These are phyloP conservation scores for Rhodofomes roseus DNA, from an alignment of 1,284 basidiomycete genomes.

Conservation along the genomic window DNA sequence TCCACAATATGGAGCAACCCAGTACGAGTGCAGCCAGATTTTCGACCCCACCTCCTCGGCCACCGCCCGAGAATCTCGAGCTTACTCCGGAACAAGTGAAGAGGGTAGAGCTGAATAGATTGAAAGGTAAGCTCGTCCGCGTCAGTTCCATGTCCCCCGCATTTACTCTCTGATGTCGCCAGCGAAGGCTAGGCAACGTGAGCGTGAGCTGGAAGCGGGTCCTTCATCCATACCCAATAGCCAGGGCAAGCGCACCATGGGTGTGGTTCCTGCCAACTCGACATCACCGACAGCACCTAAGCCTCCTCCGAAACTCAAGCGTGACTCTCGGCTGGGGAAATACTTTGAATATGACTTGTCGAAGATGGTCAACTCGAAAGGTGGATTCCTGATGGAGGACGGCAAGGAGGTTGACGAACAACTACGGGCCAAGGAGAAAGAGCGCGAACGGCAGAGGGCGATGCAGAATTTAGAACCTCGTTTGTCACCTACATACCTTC, in stretches of 20 bases:
- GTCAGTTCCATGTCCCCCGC: no score
- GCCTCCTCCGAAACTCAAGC: conserved; percentile 50
- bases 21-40: conserved; percentile 14
- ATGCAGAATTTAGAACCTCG: conserved; percentile 69
- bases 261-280: conserved; percentile 44
- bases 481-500: conserved; percentile 33
- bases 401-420: conserved; percentile 73
- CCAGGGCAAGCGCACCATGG: conserved; percentile 32
- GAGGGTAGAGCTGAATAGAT: conserved; percentile 39
- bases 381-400: conserved; percentile 88
- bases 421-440: conserved; percentile 66
- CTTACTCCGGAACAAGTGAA: conserved; percentile 37
- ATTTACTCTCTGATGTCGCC: conserved; percentile 28
- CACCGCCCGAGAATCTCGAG: conserved; percentile 18
- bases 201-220: conserved; percentile 43
- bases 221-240: conserved; percentile 38
- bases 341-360: conserved; percentile 97
- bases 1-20: conserved; percentile 4
- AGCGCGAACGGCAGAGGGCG: conserved; percentile 68
- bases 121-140: conserved; percentile 29
- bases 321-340: conserved; percentile 72
- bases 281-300: conserved; percentile 57
- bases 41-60: conserved; percentile 25
- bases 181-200: conserved; percentile 35
- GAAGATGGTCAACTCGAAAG: conserved; percentile 94